Base-by-base conservation (phyloP, 2,329 filamentous ascomycete species). In the Pestalotiopsis fici region DNA sequence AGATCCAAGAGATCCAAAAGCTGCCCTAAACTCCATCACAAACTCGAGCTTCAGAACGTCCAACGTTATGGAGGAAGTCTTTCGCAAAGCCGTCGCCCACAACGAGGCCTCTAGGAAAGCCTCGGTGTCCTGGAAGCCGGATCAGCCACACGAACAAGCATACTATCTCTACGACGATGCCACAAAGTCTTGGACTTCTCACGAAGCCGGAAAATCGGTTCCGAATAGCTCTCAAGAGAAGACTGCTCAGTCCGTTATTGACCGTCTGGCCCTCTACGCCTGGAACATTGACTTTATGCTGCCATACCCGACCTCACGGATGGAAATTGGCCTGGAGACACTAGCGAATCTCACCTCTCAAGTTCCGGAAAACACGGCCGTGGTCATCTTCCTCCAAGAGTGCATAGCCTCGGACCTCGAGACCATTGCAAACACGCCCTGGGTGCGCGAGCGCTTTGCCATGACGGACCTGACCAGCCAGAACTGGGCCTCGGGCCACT, bases 311-410 rank as follows among this genome's bases (percentile, higher is more conserved):
- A 43, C 65, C 25, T 64, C 68, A 12, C 69, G 77, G 2, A 78
- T 78, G 76, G n/a, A 55, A 0, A 67, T 71, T 9, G 77, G 71
- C 1, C 67, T 79, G 2, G 50, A 61, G 2, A 70, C 77, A 6
- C 73, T 79, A 0, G 63, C 73, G 25, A 18, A 18, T 0, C 69
- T 71, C 12, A 50, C 72, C 11, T 54, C 37, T 2, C 62, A 61
- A 7, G 27, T 70, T 0, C 66, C 68, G 1, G 15, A 66, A 0
- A 31, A 64, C 0, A 75, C 76, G 0, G 76, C 83, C 1, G 70
- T 75, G 0, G 75, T 86, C 3, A 78, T 88, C 64, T 83, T 82
- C 72, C 75, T 88, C 2, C 85, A 87, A 68, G 86, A 88, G 70
- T 86, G 85, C 78, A 69, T 80, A 12, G 65, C 71, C 1, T 76